Evolutionary conservation across 805 yeast species (phyloP).

Genomic region (Suhomyces canberraensis): DNA sequence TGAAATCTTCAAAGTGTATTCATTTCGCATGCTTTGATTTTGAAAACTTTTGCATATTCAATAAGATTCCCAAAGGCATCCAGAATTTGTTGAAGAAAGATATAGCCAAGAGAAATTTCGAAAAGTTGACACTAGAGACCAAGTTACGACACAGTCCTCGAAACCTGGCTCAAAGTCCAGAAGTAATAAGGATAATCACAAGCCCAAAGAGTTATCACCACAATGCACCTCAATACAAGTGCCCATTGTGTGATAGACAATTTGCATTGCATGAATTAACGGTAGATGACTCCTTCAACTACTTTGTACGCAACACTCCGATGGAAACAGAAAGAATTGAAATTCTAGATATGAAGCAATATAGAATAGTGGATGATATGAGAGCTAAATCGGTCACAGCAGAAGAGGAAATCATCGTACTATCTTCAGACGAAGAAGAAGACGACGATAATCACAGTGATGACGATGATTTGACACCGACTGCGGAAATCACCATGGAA

Average conservation of each 20-base stretch:
- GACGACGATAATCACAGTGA: no score
- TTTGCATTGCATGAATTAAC: constrained; percentile 33
- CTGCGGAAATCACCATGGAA: constrained; percentile 1
- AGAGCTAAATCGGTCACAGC: constrained; percentile 4
- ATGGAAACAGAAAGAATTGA: constrained; percentile 31
- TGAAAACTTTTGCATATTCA: constrained; percentile 38
- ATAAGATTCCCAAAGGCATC: constrained; percentile 30
- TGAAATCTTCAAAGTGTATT: constrained; percentile 33
- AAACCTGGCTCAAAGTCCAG: background rate
- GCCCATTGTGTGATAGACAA: constrained; percentile 38
- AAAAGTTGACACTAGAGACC: constrained; percentile 11
- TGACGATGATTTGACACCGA: constrained; percentile 5
- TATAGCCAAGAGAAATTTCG: constrained; percentile 13
- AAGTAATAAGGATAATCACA: constrained; percentile 2
- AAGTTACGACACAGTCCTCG: background rate
- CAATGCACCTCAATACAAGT: constrained; percentile 28
- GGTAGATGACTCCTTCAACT: constrained; percentile 40
- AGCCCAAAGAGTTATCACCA: background rate
- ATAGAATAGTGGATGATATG: constrained; percentile 30
- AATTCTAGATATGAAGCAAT: constrained; percentile 31
- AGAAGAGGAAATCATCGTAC: constrained; percentile 24
- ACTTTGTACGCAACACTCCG: constrained; percentile 40
- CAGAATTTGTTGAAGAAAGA: constrained; percentile 24
- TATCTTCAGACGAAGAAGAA: constrained; percentile 34
- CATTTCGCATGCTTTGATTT: constrained; percentile 47